Conservation (phyloP, 1,284 basidiomycete species). For the Ustilago lituana region DNA sequence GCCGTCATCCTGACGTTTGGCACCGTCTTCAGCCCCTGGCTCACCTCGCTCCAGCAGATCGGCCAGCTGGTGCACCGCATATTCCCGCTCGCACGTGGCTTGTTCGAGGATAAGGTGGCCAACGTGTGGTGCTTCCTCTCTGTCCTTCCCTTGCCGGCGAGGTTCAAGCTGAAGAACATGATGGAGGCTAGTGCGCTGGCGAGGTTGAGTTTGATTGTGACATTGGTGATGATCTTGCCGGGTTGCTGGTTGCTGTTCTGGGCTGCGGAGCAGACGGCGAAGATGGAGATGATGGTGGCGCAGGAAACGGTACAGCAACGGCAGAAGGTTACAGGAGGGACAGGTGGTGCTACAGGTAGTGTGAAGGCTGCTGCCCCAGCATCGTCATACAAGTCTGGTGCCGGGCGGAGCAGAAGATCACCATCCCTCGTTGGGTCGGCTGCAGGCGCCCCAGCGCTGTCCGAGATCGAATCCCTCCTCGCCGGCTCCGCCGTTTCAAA, state of each 20-base stretch:
- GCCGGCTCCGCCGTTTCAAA: conserved; percentile 45
- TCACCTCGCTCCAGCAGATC: conserved; percentile 73
- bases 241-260: conserved; percentile 58
- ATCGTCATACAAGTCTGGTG: conserved; percentile 18
- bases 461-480: conserved; percentile 51
- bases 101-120: conserved; percentile 96
- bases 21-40: conserved; percentile 79
- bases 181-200: conserved; percentile 55
- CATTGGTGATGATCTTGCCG: conserved; percentile 65
- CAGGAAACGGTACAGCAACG: conserved; percentile 17
- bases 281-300: conserved; percentile 59
- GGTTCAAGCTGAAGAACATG: conserved; percentile 54
- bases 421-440: conserved; percentile 40
- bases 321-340: not conserved
- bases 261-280: conserved; percentile 55
- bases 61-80: conserved; percentile 79
- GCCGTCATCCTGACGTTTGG: conserved; percentile 72
- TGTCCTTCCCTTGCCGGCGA: conserved; percentile 56
- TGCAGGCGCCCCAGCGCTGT: conserved; percentile 22
- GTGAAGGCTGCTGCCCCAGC: conserved; percentile 5
- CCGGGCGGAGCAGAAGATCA: conserved; percentile 32
- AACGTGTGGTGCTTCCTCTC: conserved; percentile 79
- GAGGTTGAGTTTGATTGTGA: conserved; percentile 67
- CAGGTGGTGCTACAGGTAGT: conserved; percentile 13
- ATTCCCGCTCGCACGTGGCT: conserved; percentile 86